Percentiles rank a stretch among this genome's conserved stretches.
Conservation (phyloP, 192 early-diverging fungal species). For the Cladochytrium replicatum region DNA sequence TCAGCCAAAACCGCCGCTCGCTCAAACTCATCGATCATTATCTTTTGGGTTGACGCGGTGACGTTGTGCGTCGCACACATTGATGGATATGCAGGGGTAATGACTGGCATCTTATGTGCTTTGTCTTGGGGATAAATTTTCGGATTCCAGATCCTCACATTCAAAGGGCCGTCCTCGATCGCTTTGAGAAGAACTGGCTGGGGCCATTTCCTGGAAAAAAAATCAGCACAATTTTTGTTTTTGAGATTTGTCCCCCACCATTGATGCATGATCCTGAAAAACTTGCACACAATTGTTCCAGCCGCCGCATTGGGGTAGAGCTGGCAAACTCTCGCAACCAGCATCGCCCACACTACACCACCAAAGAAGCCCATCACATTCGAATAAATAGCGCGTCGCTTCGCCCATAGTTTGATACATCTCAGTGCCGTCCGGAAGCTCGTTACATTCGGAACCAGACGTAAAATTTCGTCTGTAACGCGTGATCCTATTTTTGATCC, state of each 20-base stretch:
- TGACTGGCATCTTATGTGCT: conserved; percentile 90
- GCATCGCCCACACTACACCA: conserved; percentile 97
- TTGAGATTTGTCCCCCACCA: conserved; percentile 43
- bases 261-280: conserved; percentile 75
- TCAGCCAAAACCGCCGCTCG: conserved; percentile 67
- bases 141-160: conserved; percentile 93
- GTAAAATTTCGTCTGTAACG: conserved; percentile 92
- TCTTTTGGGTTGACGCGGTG: conserved; percentile 66
- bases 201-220: conserved; percentile 65
- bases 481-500: conserved; percentile 59
- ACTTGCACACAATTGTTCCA: conserved; percentile 72
- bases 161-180: conserved; percentile 78
- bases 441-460: conserved; percentile 83
- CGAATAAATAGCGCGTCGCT: conserved; percentile 82
- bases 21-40: conserved; percentile 80
- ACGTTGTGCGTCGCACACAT: conserved; percentile 99
- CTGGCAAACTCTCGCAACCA: conserved; percentile 90
- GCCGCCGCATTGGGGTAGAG: conserved; percentile 91
- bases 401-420: conserved; percentile 96
- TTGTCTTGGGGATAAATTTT: conserved; percentile 69
- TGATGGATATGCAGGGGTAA: conserved; percentile 96
- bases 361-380: conserved; percentile 98
- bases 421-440: conserved; percentile 83
- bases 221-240: conserved; percentile 6
- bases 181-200: conserved; percentile 79